Conservation (phyloP, 768 basidiomycete genomes). For the Crepidotus variabilis region DNA sequence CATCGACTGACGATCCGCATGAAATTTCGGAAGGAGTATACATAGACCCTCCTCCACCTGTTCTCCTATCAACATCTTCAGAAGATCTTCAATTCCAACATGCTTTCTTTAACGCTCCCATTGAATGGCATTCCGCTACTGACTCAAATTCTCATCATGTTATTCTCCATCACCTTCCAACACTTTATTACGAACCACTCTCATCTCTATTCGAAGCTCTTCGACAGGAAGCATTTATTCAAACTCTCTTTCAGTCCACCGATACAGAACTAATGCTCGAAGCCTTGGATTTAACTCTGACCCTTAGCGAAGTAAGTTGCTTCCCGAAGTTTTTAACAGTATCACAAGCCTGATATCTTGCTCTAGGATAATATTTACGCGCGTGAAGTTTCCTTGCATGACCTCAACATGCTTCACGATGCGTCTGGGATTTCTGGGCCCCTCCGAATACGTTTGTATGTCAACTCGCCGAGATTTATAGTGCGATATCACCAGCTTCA, state of each 20-base stretch:
- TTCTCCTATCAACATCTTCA: constrained; percentile 45
- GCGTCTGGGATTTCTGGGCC: constrained; percentile 59
- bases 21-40: constrained; percentile 65
- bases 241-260: constrained; percentile 38
- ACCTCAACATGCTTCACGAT: constrained; percentile 68
- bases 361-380: constrained; percentile 65
- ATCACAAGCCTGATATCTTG: constrained; percentile 2
- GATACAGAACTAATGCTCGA: constrained; percentile 67
- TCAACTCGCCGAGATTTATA: constrained; percentile 56
- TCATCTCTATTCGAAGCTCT: constrained; percentile 68
- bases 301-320: constrained; percentile 57
- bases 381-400: constrained; percentile 68
- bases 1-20: constrained; percentile 41
- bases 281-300: constrained; percentile 65
- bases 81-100: constrained; percentile 32
- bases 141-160: constrained; percentile 26
- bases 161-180: constrained; percentile 60
- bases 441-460: constrained; percentile 53
- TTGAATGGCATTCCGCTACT: constrained; percentile 22
- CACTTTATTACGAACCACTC: constrained; percentile 75
- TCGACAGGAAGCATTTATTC: constrained; percentile 55
- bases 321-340: neutral
- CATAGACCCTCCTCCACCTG: constrained; percentile 72
- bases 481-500: constrained; percentile 61
- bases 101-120: constrained; percentile 56